These are phyloP conservation scores for Plantago elongata DNA, from an alignment of 257 asterid species.

Conservation along the genomic window DNA sequence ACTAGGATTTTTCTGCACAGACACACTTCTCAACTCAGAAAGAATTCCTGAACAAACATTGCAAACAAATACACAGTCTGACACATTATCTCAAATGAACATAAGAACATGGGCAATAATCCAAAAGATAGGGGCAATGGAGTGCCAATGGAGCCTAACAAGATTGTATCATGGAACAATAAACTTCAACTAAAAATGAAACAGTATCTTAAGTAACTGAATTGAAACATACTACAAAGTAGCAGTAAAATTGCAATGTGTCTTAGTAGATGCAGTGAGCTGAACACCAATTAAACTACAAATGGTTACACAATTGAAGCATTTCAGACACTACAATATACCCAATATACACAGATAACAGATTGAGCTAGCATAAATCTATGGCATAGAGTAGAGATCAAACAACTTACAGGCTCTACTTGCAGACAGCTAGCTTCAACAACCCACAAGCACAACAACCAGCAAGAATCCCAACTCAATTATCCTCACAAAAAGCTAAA, in stretches of 20 bases:
- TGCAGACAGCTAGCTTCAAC: not conserved
- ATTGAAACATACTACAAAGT: not conserved
- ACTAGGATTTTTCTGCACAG: constrained; percentile 30
- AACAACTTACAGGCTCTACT: constrained; percentile 5
- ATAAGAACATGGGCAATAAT: no score
- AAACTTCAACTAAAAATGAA: no score
- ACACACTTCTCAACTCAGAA: constrained; percentile 14
- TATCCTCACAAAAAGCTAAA: not conserved
- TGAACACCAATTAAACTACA: not conserved
- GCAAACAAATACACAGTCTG: not conserved
- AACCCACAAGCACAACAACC: constrained; percentile 1
- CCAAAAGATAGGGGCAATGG: no score
- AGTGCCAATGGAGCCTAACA: no score
- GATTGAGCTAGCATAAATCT: no score
- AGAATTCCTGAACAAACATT: not conserved
- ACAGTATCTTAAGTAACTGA: not conserved
- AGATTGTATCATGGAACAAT: no score
- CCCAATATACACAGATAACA: no score
- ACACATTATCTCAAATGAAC: not conserved
- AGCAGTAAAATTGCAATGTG: not conserved
- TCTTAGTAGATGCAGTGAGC: not conserved
- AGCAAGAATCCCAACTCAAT: constrained; percentile 1
- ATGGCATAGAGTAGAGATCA: constrained; percentile 8
- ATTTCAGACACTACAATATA: not conserved
- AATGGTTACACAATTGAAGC: not conserved